phyloP scores from a whole-genome alignment of 2,329 filamentous ascomycete species.

The Zymoseptoria tritici region DNA sequence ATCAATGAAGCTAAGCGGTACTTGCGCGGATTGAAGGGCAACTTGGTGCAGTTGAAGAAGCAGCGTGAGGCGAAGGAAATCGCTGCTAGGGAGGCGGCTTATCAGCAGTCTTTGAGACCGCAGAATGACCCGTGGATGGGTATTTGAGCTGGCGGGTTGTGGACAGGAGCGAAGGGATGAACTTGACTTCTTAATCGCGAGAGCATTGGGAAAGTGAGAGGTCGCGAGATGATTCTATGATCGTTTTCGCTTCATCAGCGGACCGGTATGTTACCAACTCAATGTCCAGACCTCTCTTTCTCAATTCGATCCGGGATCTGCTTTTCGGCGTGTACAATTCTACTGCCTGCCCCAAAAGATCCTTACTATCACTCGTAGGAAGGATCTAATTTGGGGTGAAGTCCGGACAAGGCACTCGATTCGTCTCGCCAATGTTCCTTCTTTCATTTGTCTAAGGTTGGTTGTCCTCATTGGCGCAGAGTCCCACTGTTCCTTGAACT shows the following conservation, averaged over 20 bases:
- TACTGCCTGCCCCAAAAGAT: not conserved
- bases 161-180: not conserved
- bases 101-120: slow-evolving; percentile 2
- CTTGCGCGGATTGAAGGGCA: slow-evolving; percentile 49
- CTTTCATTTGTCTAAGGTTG: not conserved
- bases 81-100: slow-evolving; percentile 13
- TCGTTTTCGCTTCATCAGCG: not conserved
- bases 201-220: not conserved
- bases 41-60: slow-evolving; percentile 48
- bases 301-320: too few relatives aligned
- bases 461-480: not conserved
- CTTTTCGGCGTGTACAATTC: not conserved
- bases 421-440: not conserved
- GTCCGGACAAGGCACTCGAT: not conserved
- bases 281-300: not conserved
- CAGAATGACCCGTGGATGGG: slow-evolving; percentile 1
- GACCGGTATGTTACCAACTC: not conserved
- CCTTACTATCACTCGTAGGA: too few relatives aligned
- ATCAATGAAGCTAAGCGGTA: slow-evolving; percentile 51
- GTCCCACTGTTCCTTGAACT: too few relatives aligned
- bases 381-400: too few relatives aligned
- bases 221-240: not conserved
- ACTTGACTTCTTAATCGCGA: not conserved
- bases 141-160: not conserved
- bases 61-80: slow-evolving; percentile 27